These are phyloP conservation scores for Elsinoe ampelina DNA, from an alignment of 2,329 filamentous ascomycete species.

Conservation along the genomic window DNA sequence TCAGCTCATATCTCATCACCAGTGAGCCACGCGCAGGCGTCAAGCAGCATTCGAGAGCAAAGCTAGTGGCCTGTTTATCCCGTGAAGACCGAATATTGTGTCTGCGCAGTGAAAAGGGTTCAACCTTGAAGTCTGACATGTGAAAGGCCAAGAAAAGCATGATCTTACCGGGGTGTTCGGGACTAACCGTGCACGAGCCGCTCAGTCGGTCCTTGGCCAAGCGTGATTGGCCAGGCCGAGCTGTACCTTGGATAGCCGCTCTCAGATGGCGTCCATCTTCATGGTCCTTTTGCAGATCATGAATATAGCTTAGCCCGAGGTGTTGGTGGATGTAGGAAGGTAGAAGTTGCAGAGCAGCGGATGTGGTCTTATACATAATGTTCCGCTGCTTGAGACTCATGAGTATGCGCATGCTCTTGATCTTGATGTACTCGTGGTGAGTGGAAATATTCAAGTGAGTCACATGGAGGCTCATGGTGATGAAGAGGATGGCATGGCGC, in stretches of 20 bases:
- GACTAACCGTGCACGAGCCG: neutral
- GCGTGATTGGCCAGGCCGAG: neutral
- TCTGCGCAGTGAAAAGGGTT: constrained; percentile 1
- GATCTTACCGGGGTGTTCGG: neutral
- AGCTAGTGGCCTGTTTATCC: neutral
- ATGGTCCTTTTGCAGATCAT: neutral
- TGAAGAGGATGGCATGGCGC: neutral
- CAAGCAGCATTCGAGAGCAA: neutral
- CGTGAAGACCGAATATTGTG: neutral
- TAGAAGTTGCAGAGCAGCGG: neutral
- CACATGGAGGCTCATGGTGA: neutral
- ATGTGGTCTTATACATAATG: neutral
- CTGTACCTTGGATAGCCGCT: neutral
- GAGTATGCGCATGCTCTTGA: neutral
- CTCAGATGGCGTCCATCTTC: neutral
- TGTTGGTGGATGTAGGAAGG: neutral
- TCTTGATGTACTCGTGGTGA: neutral
- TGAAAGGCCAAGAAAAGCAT: constrained; percentile 6
- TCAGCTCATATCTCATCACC: neutral
- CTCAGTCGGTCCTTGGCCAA: neutral
- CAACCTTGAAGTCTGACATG: constrained; percentile 10
- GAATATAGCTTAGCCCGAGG: neutral
- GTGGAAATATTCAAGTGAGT: neutral
- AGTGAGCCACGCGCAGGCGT: neutral
- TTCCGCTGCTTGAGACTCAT: neutral